Base-by-base conservation (phyloP, 2,329 filamentous ascomycete genomes). In the Colletotrichum sp. region DNA sequence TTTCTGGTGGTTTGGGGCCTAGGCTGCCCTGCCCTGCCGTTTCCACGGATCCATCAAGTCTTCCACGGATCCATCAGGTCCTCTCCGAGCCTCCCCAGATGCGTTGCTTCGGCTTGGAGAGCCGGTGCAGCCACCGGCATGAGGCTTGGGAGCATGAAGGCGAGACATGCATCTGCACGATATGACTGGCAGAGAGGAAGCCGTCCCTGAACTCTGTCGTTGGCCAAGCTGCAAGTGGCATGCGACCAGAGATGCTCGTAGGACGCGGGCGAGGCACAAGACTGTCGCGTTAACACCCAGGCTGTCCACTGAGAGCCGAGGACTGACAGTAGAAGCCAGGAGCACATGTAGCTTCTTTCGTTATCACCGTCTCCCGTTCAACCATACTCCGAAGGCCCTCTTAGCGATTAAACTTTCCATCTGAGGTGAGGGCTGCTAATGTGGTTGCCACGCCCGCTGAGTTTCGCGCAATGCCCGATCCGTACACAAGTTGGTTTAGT, bases 391-490 rank as follows among this genome's bases (percentile, higher is more conserved):
- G n/a, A 25, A 62, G 64, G 48, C 34, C 62, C 64, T 28, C 25
- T 55, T 58, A 18, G 27, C 62, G 25, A 65, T 75, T 67, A 75
- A 73, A 64, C 70, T 75, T 75, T 75, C 43, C 70, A 65, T 65
- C 55, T 48, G 69, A 75, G 61, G 62, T 60, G 70, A 56, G 48
- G 48, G 58, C 56, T 55, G 55, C 28, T 68, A 43, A 22, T 67
- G 68, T 70, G 61, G 56, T 52, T 61, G 65, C 58, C 65, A 68
- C 74, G 64, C 70, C 74, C 64, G 56, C 64, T 66, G 39, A 55
- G 73, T 68, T 73, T 75, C 56, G 58, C 64, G 70, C 70, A 75
- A 69, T 73, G 74, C 70, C 70, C 74, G 74, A 64, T 65, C 43
- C 43, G 64, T 61, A 75, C 64, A 70, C 60, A 60, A 43, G 32